These are phyloP conservation scores for Remersonia thermophila DNA, from an alignment of 2,329 filamentous ascomycete species.

Conservation along the genomic window DNA sequence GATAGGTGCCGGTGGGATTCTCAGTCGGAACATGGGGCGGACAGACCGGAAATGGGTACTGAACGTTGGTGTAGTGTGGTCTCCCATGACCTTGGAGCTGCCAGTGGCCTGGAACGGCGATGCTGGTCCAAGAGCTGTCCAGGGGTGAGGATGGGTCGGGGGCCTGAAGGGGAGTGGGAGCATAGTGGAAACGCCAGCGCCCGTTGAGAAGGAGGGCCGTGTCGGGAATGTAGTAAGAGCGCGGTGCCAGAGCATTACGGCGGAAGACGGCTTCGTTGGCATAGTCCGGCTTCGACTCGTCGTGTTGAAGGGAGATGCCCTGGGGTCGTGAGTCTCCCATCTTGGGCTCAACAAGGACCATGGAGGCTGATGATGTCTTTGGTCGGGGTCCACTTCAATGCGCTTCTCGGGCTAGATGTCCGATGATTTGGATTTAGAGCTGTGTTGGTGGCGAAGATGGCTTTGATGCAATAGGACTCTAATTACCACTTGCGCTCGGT, in stretches of 20 bases:
- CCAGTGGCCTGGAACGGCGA: slow-evolving; percentile 56
- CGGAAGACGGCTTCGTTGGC: slow-evolving; percentile 39
- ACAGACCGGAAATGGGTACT: slow-evolving; percentile 52
- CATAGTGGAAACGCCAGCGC: slow-evolving; percentile 43
- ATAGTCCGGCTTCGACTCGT: slow-evolving; percentile 32
- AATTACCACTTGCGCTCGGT: too few relatives aligned
- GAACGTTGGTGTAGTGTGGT: slow-evolving; percentile 58
- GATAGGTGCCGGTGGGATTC: slow-evolving; percentile 54
- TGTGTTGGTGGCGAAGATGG: too few relatives aligned
- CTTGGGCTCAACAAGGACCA: too few relatives aligned
- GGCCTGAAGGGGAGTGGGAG: slow-evolving; percentile 32
- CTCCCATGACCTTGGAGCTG: slow-evolving; percentile 55
- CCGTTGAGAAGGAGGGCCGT: slow-evolving; percentile 41
- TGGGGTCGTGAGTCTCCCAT: not conserved
- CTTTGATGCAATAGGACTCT: too few relatives aligned
- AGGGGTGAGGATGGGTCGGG: slow-evolving; percentile 24
- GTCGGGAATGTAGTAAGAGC: slow-evolving; percentile 40
- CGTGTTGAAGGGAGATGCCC: slow-evolving; percentile 24
- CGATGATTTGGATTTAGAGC: too few relatives aligned
- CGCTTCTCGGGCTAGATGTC: too few relatives aligned
- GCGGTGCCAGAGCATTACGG: slow-evolving; percentile 39
- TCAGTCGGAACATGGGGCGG: slow-evolving; percentile 50
- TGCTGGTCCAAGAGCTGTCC: slow-evolving; percentile 30
- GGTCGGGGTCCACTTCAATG: too few relatives aligned
- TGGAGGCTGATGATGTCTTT: too few relatives aligned